phyloP scores from a whole-genome alignment of 208 protist species.

The Porcisia hertigi region DNA sequence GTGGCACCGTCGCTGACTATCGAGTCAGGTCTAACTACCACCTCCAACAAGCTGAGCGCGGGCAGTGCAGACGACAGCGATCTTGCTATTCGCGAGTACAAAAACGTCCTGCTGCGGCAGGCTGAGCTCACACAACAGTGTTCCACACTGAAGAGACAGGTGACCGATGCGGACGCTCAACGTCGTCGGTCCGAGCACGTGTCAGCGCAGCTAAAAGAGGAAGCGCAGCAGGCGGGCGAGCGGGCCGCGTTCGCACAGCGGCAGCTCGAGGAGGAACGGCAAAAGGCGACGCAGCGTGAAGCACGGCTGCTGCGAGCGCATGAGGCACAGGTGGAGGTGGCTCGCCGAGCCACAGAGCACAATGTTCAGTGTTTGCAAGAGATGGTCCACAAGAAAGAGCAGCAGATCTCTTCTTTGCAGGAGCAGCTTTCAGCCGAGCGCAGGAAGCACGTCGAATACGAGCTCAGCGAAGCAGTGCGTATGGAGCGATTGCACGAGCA shows the following conservation, averaged over 20 bases:
- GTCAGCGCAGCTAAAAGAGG: slow-evolving; percentile 48
- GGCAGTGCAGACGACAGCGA: slow-evolving; percentile 39
- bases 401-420: slow-evolving; percentile 61
- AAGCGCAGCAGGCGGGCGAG: slow-evolving; percentile 43
- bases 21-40: slow-evolving; percentile 18
- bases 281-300: slow-evolving; percentile 59
- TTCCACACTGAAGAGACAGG: slow-evolving; percentile 46
- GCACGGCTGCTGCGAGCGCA: slow-evolving; percentile 60
- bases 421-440: slow-evolving; percentile 81
- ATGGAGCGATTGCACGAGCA: slow-evolving; percentile 86
- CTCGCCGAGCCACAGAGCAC: slow-evolving; percentile 77
- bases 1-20: slow-evolving; percentile 60
- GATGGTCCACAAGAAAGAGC: slow-evolving; percentile 80
- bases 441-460: slow-evolving; percentile 62
- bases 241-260: slow-evolving; percentile 45
- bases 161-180: slow-evolving; percentile 39
- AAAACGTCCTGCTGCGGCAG: slow-evolving; percentile 54
- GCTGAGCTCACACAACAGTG: slow-evolving; percentile 60
- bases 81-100: slow-evolving; percentile 77
- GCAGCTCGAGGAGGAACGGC: slow-evolving; percentile 70
- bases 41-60: background rate
- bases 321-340: slow-evolving; percentile 74
- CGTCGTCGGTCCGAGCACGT: slow-evolving; percentile 27
- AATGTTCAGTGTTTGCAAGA: slow-evolving; percentile 74
- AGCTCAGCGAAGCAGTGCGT: slow-evolving; percentile 74